Evolutionary conservation across 2,329 filamentous ascomycete genomes (phyloP), one percentile per base, ranked within the genome.

Genomic region (Scopulariopsis brevicaulis): DNA sequence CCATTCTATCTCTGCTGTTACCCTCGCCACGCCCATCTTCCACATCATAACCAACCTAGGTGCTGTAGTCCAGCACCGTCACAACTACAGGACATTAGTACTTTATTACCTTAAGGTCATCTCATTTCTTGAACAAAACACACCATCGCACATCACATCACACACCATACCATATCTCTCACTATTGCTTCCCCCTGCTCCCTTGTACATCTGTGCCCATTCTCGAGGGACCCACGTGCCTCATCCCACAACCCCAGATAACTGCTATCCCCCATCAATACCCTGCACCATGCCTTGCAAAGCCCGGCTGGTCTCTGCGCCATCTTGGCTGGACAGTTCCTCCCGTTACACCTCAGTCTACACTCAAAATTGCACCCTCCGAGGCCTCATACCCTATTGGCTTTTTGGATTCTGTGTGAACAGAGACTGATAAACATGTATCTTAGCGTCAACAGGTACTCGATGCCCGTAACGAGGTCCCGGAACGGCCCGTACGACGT

Each of bases 391-490:
- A 46, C 15, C 40, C n/a, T 18, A 46, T 46, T n/a, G 6, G 40
- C 7, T n/a, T 2, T n/a, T n/a, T 46, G 18, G 40, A 18, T n/a
- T 46, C 14, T n/a, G 15, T 7, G 18, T 46, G 40, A 2, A 50
- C 20, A 50, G 10, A 24, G 20, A n/a, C 46, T 50, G 22, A 50
- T 50, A n/a, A 8, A 24, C 46, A 50, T 50, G 11, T 51, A 53
- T 25, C 3, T 64, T 65, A 95, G 90, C 64, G 79, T 86, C 60
- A 95, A 96, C 70, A 87, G 93, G 63, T 96, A 96, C 72, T 96
- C 93, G 4, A 92, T 96, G 88, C 93, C 93, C 35, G 88, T 93
- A 56, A 90, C 87, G 54, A 81, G 81, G 60, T 83, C 85, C 63
- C 82, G 86, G 63, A 84, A 79, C 63, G 82, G 86, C 62, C 74